Evolutionary conservation across 176 grass and related monocot species (phyloP).

Genomic region (Carex scoparia): DNA sequence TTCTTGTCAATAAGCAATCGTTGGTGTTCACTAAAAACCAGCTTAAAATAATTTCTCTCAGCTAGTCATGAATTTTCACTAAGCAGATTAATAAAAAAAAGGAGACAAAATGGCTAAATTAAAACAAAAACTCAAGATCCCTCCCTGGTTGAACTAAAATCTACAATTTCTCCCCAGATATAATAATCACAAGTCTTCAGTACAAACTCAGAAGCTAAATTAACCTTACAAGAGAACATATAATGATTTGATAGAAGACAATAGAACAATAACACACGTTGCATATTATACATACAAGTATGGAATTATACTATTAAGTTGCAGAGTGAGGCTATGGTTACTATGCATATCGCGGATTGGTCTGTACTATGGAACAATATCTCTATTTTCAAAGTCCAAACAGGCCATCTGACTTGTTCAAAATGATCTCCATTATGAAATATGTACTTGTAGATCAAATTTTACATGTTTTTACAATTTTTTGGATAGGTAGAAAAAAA

Average conservation of each 20-base stretch:
- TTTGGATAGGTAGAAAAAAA: no score
- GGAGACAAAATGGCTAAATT: not conserved
- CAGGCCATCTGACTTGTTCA: no score
- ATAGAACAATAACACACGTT: not conserved
- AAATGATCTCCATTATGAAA: no score
- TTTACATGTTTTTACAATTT: no score
- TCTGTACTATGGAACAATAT: no score
- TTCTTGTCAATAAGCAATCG: slow-evolving; percentile 82
- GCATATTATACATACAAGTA: not conserved
- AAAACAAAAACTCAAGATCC: not conserved
- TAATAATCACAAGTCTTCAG: not conserved
- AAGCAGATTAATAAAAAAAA: not conserved
- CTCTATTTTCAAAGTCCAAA: no score
- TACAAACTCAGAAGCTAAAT: not conserved
- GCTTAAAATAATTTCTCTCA: slow-evolving; percentile 35
- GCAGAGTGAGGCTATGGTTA: no score
- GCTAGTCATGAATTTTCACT: not conserved
- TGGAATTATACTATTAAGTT: not conserved
- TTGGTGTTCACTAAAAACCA: slow-evolving; percentile 66
- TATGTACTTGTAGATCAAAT: no score
- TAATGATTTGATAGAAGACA: not conserved
- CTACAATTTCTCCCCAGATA: not conserved
- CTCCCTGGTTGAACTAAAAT: not conserved
- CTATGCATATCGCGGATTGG: no score
- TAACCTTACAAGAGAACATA: not conserved